Evolutionary conservation across 192 early-diverging fungal genomes (phyloP).

Genomic region (Glomus cerebriforme): DNA sequence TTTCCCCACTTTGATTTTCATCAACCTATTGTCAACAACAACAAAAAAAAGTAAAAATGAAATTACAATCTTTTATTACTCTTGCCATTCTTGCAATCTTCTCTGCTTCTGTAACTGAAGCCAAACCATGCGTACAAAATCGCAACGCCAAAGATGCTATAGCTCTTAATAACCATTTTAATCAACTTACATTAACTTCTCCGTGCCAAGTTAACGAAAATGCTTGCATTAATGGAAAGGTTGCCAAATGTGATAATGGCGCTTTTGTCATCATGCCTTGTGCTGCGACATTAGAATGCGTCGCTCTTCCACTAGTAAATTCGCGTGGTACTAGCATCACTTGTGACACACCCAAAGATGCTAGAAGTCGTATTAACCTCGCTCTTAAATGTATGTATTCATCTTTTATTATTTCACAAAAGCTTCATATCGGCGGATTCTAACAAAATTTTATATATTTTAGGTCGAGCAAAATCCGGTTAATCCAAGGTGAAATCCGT

Average conservation of each 20-base stretch:
- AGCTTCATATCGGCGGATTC: no score
- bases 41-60: no score
- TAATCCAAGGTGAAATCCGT: no score
- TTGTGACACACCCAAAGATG: neutral
- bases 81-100: no score
- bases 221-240: neutral
- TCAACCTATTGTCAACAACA: no score
- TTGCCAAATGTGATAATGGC: neutral
- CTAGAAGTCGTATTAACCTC: neutral
- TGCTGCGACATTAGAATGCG: neutral
- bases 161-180: neutral
- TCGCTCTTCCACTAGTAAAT: neutral
- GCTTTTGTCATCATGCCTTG: neutral
- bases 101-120: no score
- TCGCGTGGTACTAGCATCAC: neutral
- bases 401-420: no score
- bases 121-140: neutral
- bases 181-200: neutral
- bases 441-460: no score
- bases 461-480: no score
- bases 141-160: neutral
- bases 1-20: no score
- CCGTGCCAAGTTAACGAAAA: neutral
- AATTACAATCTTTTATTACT: no score
- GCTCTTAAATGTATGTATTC: neutral